Percentiles rank a stretch among this genome's conserved stretches.
Conservation (phyloP, 148 eudicot species). For the Amaranthus hypochondriacus region DNA sequence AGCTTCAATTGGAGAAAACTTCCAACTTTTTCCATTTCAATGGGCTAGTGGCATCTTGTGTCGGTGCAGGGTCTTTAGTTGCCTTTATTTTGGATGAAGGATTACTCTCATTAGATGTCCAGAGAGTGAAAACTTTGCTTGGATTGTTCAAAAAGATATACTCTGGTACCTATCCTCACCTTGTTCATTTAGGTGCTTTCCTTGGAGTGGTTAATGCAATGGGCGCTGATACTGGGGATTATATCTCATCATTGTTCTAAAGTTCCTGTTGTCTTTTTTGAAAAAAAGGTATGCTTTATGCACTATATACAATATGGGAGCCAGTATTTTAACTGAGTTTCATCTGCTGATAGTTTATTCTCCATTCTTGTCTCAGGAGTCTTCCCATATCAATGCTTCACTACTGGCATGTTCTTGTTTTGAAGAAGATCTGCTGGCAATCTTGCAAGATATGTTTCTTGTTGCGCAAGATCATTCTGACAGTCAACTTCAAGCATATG, state of each 20-base stretch:
- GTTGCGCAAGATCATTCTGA: conserved; percentile 69
- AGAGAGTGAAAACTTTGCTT: conserved; percentile 48
- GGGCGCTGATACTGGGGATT: conserved; percentile 82
- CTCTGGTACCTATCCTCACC: conserved; percentile 55
- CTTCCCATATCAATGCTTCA: conserved; percentile 49
- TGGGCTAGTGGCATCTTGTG: conserved; percentile 75
- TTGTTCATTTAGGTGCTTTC: conserved; percentile 83
- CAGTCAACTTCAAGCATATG: conserved; percentile 61
- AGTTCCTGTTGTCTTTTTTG: conserved; percentile 24
- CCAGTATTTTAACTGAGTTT: not conserved
- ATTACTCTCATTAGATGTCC: conserved; percentile 44
- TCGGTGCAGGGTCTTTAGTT: conserved; percentile 73
- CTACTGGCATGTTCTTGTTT: conserved; percentile 51
- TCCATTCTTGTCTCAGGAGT: conserved; percentile 42
- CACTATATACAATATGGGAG: not conserved
- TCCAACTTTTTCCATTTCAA: conserved; percentile 49
- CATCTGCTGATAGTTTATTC: conserved; percentile 1
- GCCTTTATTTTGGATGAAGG: conserved; percentile 68
- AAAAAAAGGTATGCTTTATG: conserved; percentile 41
- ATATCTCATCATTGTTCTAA: conserved; percentile 27
- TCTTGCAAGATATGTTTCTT: conserved; percentile 82
- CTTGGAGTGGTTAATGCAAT: conserved; percentile 80
- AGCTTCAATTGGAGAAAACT: conserved; percentile 38
- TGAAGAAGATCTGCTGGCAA: conserved; percentile 46
- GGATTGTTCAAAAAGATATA: conserved; percentile 49